Percentiles rank a stretch among this genome's conserved stretches.
phyloP scores from a whole-genome alignment of 352 stramenopile species.

The Globisporangium polare region DNA sequence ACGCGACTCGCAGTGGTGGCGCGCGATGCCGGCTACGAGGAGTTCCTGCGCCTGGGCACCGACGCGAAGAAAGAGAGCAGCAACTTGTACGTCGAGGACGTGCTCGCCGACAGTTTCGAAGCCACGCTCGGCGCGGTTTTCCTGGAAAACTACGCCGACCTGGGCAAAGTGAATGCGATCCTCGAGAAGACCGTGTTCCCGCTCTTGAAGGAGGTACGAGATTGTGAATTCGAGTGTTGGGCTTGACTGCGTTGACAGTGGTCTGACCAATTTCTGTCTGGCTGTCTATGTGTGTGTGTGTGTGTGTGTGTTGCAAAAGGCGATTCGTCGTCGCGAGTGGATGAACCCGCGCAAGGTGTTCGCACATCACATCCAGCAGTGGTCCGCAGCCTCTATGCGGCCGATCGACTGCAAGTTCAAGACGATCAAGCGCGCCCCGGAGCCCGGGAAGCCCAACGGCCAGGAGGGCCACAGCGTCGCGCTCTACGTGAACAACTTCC shows the following conservation, averaged over 20 bases:
- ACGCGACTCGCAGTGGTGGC: conserved; percentile 65
- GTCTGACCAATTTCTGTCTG: neutral
- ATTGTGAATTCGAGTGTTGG: neutral
- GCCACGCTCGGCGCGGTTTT: conserved; percentile 73
- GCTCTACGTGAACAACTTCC: conserved; percentile 62
- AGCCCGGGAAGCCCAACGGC: conserved; percentile 11
- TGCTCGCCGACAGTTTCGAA: conserved; percentile 80
- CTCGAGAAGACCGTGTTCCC: conserved; percentile 63
- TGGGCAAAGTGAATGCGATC: conserved; percentile 60
- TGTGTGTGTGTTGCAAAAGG: no score
- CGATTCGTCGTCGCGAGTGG: conserved; percentile 76
- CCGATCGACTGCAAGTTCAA: conserved; percentile 54
- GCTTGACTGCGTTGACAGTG: no score
- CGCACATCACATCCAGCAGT: conserved; percentile 53
- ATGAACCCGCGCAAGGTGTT: conserved; percentile 79
- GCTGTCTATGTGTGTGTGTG: neutral
- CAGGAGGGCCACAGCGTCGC: conserved; percentile 46
- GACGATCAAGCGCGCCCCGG: conserved; percentile 22
- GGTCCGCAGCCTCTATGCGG: conserved; percentile 27
- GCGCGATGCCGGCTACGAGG: conserved; percentile 48
- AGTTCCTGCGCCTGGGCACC: conserved; percentile 72
- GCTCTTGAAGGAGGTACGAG: conserved; percentile 54
- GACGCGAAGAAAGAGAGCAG: conserved; percentile 41
- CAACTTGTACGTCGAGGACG: conserved; percentile 70
- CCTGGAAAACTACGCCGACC: conserved; percentile 57